Evolutionary conservation across 2,329 filamentous ascomycete species (phyloP), one percentile per base, ranked within the genome.

Genomic region (Clarireedia monteithiana): DNA sequence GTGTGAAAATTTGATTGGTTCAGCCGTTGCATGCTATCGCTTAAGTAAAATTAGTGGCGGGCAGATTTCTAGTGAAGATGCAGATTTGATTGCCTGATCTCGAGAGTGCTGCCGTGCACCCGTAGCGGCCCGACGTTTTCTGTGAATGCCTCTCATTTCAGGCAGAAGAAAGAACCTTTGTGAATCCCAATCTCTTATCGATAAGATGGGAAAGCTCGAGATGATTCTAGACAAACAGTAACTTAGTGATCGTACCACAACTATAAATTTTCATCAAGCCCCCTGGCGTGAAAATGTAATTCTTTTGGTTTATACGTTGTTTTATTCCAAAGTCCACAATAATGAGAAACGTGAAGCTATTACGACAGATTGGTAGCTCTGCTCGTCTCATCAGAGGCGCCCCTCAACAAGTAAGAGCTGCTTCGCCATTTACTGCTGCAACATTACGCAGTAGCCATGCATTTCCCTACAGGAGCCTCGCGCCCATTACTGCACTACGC

Each of bases 401-500:
- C 45, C 46, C 60, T 53, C 50, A 59, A 53, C 60, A 50, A 58
- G 7, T 50, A 26, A 17, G 50, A 58, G 48, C 56, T 48, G 45
- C 51, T 50, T 23, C 50, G 15, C 46, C 60, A 56, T 30, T 61
- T 24, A 50, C 17, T 6, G 24, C 30, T 26, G 14, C 9, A 34
- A 47, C 42, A 40, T 54, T 59, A 44, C 56, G 55, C 36, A 58
- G 54, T 36, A 60, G 42, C 30, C 26, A 55, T 14, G 48, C 51
- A 49, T 30, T 55, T 55, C 38, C 27, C 62, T 54, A 66, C 60
- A 57, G 53, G 58, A 60, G 47, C 36, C 56, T 75, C 15, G 63
- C 75, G 5, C 75, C 80, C 3, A 68, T 68, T 9, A 63, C 71
- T 40, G 63, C 72, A 14, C 63, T 72, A 12, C 78, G 85, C 55